Base-by-base conservation (phyloP, 2,329 filamentous ascomycete species). In the Achaetomium macrosporum region DNA sequence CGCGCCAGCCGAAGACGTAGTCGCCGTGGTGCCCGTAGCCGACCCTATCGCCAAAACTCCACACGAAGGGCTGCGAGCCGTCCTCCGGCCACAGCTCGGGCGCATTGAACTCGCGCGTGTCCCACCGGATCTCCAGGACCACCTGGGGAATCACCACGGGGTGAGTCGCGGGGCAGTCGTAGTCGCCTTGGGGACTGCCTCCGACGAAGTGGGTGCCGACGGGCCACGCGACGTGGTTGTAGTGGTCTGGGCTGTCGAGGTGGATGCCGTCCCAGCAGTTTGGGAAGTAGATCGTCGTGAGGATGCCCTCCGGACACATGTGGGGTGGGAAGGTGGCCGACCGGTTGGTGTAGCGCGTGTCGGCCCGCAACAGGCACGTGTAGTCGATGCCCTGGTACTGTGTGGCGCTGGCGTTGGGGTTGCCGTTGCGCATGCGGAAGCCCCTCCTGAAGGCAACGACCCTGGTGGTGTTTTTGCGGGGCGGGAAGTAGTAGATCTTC, bases 241-340 rank as follows among this genome's bases (percentile, higher is more conserved):
- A 54, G 65, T 84, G 79, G 64, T 82, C 71, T 0, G 68, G 41
- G 7, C 73, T 72, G 62, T 84, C 79, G n/a, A 80, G 59, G 57
- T 82, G 74, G 39, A 70, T 67, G 20, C 82, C 82, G 55, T 85
- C 74, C 82, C 82, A 85, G 70, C 82, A 85, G 16, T 66, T 59
- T 10, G 65, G 66, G 60, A 73, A 74, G 47, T 71, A 66, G 49
- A 71, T 63, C 29, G 70, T 68, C 0, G 69, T 69, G 66, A 72
- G 70, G 53, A 73, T 71, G 16, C 72, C 70, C 5, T 65, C 67
- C 5, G 61, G 60, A 53, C 72, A 73, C 5, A 64, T 65, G 50
- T 64, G 59, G 0, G 61, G 64, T 1, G 71, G 71, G 62, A 74
- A 73, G 42, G 65, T 62, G 31, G 12, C 10, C 19, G 68, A 62